These are phyloP conservation scores for Terfezia claveryi DNA, from an alignment of 495 filamentous ascomycete genomes.

Conservation along the genomic window DNA sequence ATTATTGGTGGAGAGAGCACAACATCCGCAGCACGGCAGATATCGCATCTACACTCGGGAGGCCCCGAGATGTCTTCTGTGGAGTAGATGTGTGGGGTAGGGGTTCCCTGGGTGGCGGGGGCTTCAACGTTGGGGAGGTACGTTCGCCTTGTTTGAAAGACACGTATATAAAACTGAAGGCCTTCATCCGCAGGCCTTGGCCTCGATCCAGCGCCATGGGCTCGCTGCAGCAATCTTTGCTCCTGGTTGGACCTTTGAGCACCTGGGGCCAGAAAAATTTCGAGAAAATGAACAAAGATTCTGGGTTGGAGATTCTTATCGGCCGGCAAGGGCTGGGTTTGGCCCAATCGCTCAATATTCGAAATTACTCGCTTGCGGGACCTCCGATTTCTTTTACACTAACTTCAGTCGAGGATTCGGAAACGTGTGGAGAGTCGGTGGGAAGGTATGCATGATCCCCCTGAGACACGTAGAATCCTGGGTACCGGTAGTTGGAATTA, in stretches of 20 bases:
- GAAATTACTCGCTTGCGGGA: conserved; percentile 15
- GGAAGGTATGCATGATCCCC: conserved; percentile 3
- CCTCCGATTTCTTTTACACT: conserved; percentile 23
- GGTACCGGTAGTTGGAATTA: conserved; percentile 1
- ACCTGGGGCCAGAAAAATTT: conserved; percentile 19
- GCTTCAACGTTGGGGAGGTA: conserved; percentile 5
- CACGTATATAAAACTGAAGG: conserved; percentile 3
- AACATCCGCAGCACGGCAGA: conserved; percentile 9
- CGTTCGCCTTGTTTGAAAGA: conserved; percentile 2
- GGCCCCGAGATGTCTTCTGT: conserved; percentile 17
- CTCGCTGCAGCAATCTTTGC: conserved; percentile 24
- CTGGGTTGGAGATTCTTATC: conserved; percentile 20
- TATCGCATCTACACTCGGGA: conserved; percentile 9
- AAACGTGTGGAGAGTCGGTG: conserved; percentile 8
- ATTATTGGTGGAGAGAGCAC: conserved; percentile 23
- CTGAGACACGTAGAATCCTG: background rate
- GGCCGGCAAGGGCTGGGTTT: background rate
- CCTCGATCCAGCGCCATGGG: conserved; percentile 15
- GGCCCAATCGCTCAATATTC: background rate
- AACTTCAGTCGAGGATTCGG: conserved; percentile 23
- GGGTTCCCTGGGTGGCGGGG: conserved; percentile 8
- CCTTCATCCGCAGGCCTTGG: conserved; percentile 16
- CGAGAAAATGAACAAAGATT: conserved; percentile 19
- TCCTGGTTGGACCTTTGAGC: conserved; percentile 27
- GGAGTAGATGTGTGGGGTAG: conserved; percentile 23